A percentile compares a stretch with the other conserved stretches of the same genome.
Evolutionary conservation across 2,329 filamentous ascomycete species (phyloP).

Genomic region (Apiospora aurea): DNA sequence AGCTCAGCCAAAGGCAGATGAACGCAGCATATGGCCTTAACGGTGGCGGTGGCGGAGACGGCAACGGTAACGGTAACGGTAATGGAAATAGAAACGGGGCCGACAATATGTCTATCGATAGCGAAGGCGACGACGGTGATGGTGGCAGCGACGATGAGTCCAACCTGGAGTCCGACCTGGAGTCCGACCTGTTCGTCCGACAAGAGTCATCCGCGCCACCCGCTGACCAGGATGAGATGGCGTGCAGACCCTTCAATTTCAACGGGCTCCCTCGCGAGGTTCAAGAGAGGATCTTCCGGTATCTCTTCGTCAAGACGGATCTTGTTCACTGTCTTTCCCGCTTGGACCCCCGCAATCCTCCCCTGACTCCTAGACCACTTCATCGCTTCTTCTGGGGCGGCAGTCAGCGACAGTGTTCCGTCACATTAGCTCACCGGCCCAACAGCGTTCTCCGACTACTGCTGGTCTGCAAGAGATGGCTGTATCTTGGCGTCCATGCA

Average conservation of each 20-base stretch:
- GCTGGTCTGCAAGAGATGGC: conserved; percentile 49
- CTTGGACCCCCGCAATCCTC: conserved; percentile 41
- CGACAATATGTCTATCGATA: not conserved
- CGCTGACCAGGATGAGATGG: not conserved
- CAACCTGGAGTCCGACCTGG: not conserved
- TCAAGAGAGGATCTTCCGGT: conserved; percentile 43
- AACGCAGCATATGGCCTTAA: not conserved
- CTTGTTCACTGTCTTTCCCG: conserved; percentile 50
- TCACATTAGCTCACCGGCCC: conserved; percentile 45
- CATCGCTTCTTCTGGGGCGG: conserved; percentile 50
- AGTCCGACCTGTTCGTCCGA: not conserved
- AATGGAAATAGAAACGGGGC: not conserved
- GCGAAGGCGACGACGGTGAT: not conserved
- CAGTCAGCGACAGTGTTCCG: conserved; percentile 33
- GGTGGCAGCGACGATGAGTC: not conserved
- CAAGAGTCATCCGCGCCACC: not conserved
- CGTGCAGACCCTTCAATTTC: conserved; percentile 29
- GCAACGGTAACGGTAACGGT: not conserved
- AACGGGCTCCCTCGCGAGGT: conserved; percentile 34
- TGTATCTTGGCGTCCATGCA: conserved; percentile 48
- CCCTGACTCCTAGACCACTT: conserved; percentile 27
- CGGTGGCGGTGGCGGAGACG: not conserved
- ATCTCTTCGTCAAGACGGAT: conserved; percentile 41
- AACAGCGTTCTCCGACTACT: conserved; percentile 47
- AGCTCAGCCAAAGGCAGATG: not conserved